phyloP scores from a whole-genome alignment of 2,329 filamentous ascomycete species.

The Canariomyces notabilis region DNA sequence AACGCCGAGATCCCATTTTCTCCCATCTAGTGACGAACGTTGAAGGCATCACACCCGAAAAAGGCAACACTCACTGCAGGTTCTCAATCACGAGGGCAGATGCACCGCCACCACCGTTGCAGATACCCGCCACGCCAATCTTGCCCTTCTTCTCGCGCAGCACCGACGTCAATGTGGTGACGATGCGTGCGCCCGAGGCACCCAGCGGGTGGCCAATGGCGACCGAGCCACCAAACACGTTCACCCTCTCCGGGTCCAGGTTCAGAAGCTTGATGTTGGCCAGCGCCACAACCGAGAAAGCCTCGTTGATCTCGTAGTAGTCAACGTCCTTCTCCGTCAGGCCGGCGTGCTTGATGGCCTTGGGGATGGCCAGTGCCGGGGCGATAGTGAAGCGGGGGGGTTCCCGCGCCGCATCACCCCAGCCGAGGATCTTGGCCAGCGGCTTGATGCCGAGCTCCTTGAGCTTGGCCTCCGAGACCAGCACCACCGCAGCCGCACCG shows the following conservation, averaged over 20 bases:
- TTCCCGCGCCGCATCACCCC: constrained; percentile 88
- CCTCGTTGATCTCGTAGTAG: constrained; percentile 98
- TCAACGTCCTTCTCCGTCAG: constrained; percentile 74
- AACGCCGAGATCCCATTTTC: constrained; percentile 8
- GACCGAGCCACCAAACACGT: constrained; percentile 90
- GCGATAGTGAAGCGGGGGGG: constrained; percentile 95
- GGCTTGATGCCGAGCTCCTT: constrained; percentile 89
- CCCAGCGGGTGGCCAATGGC: constrained; percentile 94
- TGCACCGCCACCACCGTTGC: constrained; percentile 95
- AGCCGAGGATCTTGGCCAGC: constrained; percentile 92
- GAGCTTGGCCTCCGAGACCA: constrained; percentile 90
- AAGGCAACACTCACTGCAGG: constrained; percentile 43
- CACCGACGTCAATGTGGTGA: constrained; percentile 83
- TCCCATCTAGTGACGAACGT: background rate
- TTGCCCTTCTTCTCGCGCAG: constrained; percentile 87
- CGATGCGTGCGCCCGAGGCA: constrained; percentile 87
- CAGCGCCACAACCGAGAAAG: constrained; percentile 92
- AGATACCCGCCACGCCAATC: constrained; percentile 91
- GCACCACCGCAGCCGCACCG: constrained; percentile 84
- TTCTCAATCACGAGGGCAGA: constrained; percentile 88
- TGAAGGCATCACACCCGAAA: constrained; percentile 7
- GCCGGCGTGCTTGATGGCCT: constrained; percentile 92
- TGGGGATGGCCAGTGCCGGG: constrained; percentile 89
- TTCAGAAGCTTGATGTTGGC: constrained; percentile 92
- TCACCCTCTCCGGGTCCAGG: constrained; percentile 79